These are phyloP conservation scores for Corinectria fuckeliana DNA, from an alignment of 2,329 filamentous ascomycete genomes.

Conservation along the genomic window DNA sequence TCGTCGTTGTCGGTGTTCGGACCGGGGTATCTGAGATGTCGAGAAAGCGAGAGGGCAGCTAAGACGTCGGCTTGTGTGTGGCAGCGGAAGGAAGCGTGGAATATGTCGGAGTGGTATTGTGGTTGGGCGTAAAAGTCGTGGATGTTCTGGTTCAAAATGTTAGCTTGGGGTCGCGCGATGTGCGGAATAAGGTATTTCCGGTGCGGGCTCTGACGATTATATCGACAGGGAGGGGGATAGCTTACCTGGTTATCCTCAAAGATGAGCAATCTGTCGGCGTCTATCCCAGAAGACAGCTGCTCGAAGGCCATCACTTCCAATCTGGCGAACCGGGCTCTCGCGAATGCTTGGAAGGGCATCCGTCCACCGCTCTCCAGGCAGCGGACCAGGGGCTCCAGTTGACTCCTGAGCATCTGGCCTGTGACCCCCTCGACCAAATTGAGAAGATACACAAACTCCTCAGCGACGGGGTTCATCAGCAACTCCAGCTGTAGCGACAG, in stretches of 20 bases:
- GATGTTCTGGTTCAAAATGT: conserved; percentile 31
- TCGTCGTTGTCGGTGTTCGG: not conserved
- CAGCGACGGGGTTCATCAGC: not conserved
- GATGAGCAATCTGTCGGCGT: conserved; percentile 15
- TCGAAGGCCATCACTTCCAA: not conserved
- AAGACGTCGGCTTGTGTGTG: conserved; percentile 7
- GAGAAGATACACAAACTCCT: conserved; percentile 22
- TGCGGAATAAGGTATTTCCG: conserved; percentile 32
- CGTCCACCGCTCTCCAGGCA: conserved; percentile 9
- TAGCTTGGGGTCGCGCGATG: conserved; percentile 19
- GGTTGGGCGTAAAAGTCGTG: conserved; percentile 25
- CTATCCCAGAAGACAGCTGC: conserved; percentile 11
- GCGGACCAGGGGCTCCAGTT: not conserved
- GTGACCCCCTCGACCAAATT: not conserved
- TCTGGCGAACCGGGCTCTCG: not conserved
- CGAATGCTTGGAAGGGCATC: not conserved
- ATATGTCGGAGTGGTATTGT: conserved; percentile 19
- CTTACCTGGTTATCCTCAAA: conserved; percentile 22
- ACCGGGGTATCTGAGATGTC: not conserved
- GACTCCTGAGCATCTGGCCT: not conserved
- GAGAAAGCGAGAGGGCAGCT: not conserved
- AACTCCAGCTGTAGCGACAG: not conserved
- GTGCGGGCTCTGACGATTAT: not conserved
- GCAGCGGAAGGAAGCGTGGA: conserved; percentile 19
- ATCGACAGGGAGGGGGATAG: not conserved